Percentiles rank a stretch among this genome's conserved stretches.
Conservation (phyloP, 2,329 filamentous ascomycete species). For the Mariannaea elegans region DNA sequence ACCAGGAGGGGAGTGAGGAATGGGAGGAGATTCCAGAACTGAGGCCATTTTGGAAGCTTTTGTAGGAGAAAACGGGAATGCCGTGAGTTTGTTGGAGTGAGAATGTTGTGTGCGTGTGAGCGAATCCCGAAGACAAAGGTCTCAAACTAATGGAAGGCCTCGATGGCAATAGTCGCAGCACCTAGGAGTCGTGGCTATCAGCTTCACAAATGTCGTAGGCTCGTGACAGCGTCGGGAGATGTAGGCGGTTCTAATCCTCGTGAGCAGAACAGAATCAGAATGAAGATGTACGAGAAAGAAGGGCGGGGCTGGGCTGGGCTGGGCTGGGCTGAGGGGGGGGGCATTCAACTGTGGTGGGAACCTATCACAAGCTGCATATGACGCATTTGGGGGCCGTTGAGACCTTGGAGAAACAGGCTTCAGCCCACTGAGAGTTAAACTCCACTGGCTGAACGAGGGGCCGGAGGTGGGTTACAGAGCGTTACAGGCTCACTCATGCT, state of each 20-base stretch:
- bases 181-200: not conserved
- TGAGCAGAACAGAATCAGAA: not conserved
- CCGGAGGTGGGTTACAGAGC: too few relatives aligned
- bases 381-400: not conserved
- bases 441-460: too few relatives aligned
- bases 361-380: not conserved
- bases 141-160: constrained; percentile 6
- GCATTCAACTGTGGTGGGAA: not conserved
- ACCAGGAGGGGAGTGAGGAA: constrained; percentile 53
- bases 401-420: not conserved
- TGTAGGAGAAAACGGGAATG: constrained; percentile 8
- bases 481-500: too few relatives aligned
- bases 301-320: constrained; percentile 11
- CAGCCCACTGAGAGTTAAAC: not conserved
- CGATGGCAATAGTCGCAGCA: not conserved
- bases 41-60: constrained; percentile 51
- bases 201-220: constrained; percentile 1
- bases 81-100: constrained; percentile 25
- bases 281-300: constrained; percentile 1
- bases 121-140: constrained; percentile 1
- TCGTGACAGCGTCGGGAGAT: constrained; percentile 17
- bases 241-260: constrained; percentile 7
- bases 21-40: constrained; percentile 48
- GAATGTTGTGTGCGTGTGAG: constrained; percentile 16
- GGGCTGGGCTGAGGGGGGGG: not conserved